Base-by-base conservation (phyloP, 257 asterid genomes). In the Lavandula angustifolia region DNA sequence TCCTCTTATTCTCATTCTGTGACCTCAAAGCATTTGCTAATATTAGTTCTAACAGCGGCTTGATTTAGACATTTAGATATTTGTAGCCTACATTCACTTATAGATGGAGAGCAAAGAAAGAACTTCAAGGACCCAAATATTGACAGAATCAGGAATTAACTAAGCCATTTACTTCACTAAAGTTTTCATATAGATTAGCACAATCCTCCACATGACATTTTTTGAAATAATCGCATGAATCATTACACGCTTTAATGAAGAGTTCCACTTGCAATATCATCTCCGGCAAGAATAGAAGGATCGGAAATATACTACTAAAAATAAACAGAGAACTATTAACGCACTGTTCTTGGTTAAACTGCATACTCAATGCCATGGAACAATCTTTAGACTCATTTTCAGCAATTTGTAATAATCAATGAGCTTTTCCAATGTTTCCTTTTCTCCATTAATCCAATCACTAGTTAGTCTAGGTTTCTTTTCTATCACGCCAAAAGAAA, bases 211-310 rank as follows among this genome's bases (percentile, higher is more conserved):
- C 66, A 34, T 33, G 44, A 58, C 44, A 60, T n/a, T 49, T 42
- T 17, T 70, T 22, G 22, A 54, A 68, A 57, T 29, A 29, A 40
- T 49, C 35, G 35, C 44, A 55, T 27, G 55, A 48, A 55, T 41
- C 37, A 34, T 6, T 16, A 54, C 44, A 67, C 49, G 3, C 27
- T 14, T 27, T 10, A 13, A 2, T 54, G 54, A 49, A 13, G 7
- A 38, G 54, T 41, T 31, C 18, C 63, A 14, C 33, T 46, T 34
- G n/a, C 59, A 54, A 46, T 31, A 43, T 35, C 59, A 70, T 33
- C n/a, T 43, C 33, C 50, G 44, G 33, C 51, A 42, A 34, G 48
- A 51, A 69, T 16, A 16, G 10, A 52, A 53, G 33, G 44, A 52
- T 35, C 38, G 41, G 40, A 43, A 27, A 13, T 31, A 27, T 31